Base-by-base conservation (phyloP, 176 grass and related monocot species). In the Areca catechu region DNA sequence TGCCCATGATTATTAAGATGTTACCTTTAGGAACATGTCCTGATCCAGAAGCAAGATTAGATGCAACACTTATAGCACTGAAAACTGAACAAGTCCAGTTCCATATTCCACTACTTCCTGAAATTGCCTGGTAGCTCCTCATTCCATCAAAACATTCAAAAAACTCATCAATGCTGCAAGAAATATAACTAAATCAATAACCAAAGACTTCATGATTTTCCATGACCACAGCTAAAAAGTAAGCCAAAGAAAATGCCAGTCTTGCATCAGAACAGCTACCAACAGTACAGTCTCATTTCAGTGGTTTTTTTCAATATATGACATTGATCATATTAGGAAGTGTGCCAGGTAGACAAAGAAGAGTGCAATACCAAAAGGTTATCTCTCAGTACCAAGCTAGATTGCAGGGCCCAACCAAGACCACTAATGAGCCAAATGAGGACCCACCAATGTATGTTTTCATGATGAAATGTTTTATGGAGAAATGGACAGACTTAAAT, bases 61-160 rank as follows among this genome's bases (percentile, higher is more conserved):
- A 78, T 54, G 87, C 93, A 75, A 69, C 87, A 61, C 77, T 88
- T 67, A 98, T 92, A 58, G 93, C 93, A 50, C 88, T 88, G 76
- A 98, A 98, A 59, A 92, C 87, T 63, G 93, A 98, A 83, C 86
- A 98, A 19, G 93, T 88, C 93, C 93, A 98, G 59, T 92, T 86
- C 93, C 87, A 98, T 77, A 92, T 88, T 60, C 84, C 81, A 53
- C 93, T 88, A 54, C 78, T 91, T 56, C 80, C 78, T 56, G 82
- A 66, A 73, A 56, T 86, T 54, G 72, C 79, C 62, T 92, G 86
- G 48, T 87, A 89, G 63, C 80, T 98, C 77, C 81, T 91, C 73
- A 98, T 76, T 66, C 76, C 93, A 60, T 92, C 93, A 71, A 98
- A 98, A 74, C 93, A 98, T 67, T 98, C 93, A 83, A 98, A 98